Percentiles rank a stretch among this genome's conserved stretches.
phyloP scores from a whole-genome alignment of 139 green algal species.

The Gonium pectorale region DNA sequence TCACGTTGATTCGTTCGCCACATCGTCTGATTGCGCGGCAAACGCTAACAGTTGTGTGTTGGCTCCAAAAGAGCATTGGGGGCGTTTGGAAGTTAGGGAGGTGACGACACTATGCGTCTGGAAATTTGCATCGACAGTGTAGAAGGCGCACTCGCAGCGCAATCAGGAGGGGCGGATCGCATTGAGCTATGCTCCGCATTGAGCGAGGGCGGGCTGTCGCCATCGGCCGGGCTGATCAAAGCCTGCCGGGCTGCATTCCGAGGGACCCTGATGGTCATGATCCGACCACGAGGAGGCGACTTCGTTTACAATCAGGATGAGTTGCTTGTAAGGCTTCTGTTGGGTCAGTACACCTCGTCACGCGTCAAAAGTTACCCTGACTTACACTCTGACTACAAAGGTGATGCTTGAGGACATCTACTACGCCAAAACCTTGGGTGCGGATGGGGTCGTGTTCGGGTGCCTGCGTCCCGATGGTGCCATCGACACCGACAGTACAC shows the following conservation, averaged over 20 bases:
- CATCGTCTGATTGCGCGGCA: no score
- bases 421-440: constrained; percentile 5
- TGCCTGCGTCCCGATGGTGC: constrained; percentile 28
- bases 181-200: constrained; percentile 47
- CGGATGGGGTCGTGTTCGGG: constrained; percentile 52
- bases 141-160: not conserved
- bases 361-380: no score
- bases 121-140: constrained; percentile 34
- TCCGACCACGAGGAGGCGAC: constrained; percentile 49
- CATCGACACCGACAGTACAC: constrained; percentile 1
- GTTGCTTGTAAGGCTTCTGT: not conserved
- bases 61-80: no score
- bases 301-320: constrained; percentile 56
- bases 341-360: no score
- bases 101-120: not conserved
- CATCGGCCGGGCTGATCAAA: constrained; percentile 35
- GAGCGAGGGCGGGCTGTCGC: constrained; percentile 40
- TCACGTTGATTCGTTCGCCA: no score
- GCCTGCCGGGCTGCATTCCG: not conserved
- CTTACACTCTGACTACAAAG: no score
- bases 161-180: constrained; percentile 7
- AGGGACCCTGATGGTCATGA: constrained; percentile 48
- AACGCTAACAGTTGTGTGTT: no score
- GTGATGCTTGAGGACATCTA: constrained; percentile 55
- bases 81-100: not conserved